Evolutionary conservation across 202 grass and related monocot genomes (phyloP).

Genomic region (Eragrostis tef): DNA sequence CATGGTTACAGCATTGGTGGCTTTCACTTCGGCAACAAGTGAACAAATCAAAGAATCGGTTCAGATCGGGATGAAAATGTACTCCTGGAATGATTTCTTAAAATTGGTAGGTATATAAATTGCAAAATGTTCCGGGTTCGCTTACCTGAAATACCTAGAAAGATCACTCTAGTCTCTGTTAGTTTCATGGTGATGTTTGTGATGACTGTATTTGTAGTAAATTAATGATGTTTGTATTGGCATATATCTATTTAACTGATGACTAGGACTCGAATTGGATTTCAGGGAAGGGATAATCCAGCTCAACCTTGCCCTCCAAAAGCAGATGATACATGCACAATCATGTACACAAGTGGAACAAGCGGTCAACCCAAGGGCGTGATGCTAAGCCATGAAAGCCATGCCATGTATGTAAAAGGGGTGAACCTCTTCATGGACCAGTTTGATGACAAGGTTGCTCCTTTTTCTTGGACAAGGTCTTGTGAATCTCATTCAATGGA

Average conservation of each 20-base stretch:
- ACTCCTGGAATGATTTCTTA: conserved; percentile 82
- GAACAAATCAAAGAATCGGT: conserved; percentile 57
- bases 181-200: conserved; percentile 18
- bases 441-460: conserved; percentile 84
- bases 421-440: conserved; percentile 79
- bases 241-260: conserved; percentile 27
- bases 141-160: conserved; percentile 24
- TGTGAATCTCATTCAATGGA: conserved; percentile 24
- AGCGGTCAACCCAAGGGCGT: conserved; percentile 94
- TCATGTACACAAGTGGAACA: conserved; percentile 99
- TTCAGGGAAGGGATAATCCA: conserved; percentile 77
- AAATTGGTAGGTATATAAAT: conserved; percentile 63
- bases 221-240: conserved; percentile 11
- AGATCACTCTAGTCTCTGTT: conserved; percentile 15
- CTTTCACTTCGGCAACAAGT: conserved; percentile 65
- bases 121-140: background rate
- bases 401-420: conserved; percentile 74
- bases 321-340: conserved; percentile 81
- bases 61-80: conserved; percentile 60
- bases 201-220: conserved; percentile 30
- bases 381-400: conserved; percentile 79
- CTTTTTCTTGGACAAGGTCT: conserved; percentile 8
- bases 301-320: conserved; percentile 62
- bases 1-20: conserved; percentile 65
- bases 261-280: conserved; percentile 34